Evolutionary conservation across 2,329 filamentous ascomycete species (phyloP).

Genomic region (Periconia sp.): DNA sequence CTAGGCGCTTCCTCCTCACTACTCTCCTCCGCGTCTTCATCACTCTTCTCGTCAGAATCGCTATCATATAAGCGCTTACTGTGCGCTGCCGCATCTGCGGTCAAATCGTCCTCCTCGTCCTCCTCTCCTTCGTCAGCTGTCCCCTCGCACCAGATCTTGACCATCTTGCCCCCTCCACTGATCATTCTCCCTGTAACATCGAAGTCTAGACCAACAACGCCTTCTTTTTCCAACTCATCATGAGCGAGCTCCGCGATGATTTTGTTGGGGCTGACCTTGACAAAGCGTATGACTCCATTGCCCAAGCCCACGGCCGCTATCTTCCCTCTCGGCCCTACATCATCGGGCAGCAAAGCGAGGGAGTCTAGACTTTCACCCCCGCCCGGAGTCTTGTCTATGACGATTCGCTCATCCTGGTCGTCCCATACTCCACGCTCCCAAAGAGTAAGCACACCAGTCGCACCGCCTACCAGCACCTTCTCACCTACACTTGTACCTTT

Average conservation of each 20-base stretch:
- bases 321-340: slow-evolving; percentile 70
- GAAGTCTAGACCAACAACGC: slow-evolving; percentile 80
- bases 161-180: slow-evolving; percentile 80
- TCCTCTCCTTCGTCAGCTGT: slow-evolving; percentile 67
- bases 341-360: slow-evolving; percentile 74
- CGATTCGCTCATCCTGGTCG: slow-evolving; percentile 88
- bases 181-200: slow-evolving; percentile 88
- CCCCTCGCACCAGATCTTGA: slow-evolving; percentile 90
- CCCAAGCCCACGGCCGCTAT: slow-evolving; percentile 81
- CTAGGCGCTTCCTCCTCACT: slow-evolving; percentile 54
- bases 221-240: slow-evolving; percentile 76
- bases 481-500: slow-evolving; percentile 73
- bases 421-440: slow-evolving; percentile 97
- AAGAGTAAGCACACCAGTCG: slow-evolving; percentile 81
- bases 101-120: slow-evolving; percentile 53
- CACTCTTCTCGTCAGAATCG: slow-evolving; percentile 56
- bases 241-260: slow-evolving; percentile 73
- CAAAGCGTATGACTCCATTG: slow-evolving; percentile 78
- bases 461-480: slow-evolving; percentile 78
- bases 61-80: slow-evolving; percentile 37
- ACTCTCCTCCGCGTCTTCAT: slow-evolving; percentile 48
- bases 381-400: slow-evolving; percentile 67
- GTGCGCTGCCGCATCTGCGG: slow-evolving; percentile 41
- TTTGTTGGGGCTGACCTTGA: slow-evolving; percentile 75
- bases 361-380: slow-evolving; percentile 82